Evolutionary conservation across 257 asterid species (phyloP).

Genomic region (Solanum verrucosum): DNA sequence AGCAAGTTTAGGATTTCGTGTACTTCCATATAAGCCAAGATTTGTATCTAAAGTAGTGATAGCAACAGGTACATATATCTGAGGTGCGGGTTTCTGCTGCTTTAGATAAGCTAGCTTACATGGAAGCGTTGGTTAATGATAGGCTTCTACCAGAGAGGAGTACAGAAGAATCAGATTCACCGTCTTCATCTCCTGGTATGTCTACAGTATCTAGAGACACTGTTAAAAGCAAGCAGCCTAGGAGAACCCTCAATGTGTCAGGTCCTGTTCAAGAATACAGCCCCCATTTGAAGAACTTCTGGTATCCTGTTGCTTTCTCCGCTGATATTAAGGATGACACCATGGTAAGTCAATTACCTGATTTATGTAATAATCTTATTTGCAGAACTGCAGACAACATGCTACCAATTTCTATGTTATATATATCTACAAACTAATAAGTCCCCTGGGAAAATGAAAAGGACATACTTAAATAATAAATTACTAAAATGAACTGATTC

Average conservation of each 20-base stretch:
- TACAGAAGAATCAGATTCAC: conserved; percentile 25
- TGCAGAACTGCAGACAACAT: not conserved
- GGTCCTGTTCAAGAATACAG: conserved; percentile 82
- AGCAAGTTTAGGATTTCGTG: not conserved
- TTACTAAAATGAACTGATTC: not conserved
- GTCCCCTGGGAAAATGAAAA: not conserved
- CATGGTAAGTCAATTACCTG: conserved; percentile 46
- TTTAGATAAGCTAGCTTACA: conserved; percentile 82
- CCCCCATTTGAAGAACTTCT: conserved; percentile 60
- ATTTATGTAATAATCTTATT: not conserved
- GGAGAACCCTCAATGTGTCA: conserved; percentile 58
- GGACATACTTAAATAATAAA: not conserved
- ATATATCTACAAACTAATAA: not conserved
- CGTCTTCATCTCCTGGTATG: conserved; percentile 42
- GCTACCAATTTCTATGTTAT: not conserved
- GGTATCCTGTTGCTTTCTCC: conserved; percentile 96
- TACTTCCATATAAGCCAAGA: not conserved
- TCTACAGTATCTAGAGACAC: conserved; percentile 25
- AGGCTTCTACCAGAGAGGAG: conserved; percentile 54
- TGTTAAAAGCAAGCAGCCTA: conserved; percentile 22
- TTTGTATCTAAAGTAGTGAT: not conserved
- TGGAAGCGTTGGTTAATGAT: conserved; percentile 78
- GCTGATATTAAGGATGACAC: conserved; percentile 74
- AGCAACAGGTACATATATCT: conserved; percentile 74
- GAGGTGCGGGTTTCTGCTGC: conserved; percentile 89